A percentile compares a stretch with the other conserved stretches of the same genome.
Evolutionary conservation across 2,329 filamentous ascomycete species (phyloP).

Genomic region (Curvularia verruculosa): DNA sequence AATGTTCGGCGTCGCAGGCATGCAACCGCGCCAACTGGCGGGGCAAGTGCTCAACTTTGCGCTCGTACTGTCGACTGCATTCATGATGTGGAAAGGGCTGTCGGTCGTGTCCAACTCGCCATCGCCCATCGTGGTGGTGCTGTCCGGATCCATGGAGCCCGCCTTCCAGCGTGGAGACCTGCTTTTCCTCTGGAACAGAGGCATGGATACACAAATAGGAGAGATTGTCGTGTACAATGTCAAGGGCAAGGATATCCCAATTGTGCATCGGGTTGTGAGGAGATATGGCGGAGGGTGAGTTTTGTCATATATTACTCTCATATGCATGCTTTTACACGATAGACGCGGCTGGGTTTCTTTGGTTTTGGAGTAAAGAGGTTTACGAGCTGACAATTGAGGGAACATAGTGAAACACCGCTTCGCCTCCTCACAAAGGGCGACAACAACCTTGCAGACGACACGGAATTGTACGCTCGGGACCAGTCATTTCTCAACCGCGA

Average conservation of each 20-base stretch:
- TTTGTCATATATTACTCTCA: no score
- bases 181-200: constrained; percentile 76
- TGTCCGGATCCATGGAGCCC: constrained; percentile 83
- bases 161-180: constrained; percentile 81
- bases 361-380: no score
- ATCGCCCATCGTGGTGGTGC: constrained; percentile 78
- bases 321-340: no score
- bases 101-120: constrained; percentile 72
- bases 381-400: constrained; percentile 20
- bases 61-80: constrained; percentile 86
- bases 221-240: constrained; percentile 85
- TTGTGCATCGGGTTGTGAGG: constrained; percentile 90
- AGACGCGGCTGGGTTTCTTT: no score
- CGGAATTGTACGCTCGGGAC: constrained; percentile 82
- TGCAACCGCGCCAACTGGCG: constrained; percentile 80
- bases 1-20: constrained; percentile 59
- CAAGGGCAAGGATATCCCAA: constrained; percentile 92
- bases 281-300: constrained; percentile 65
- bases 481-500: constrained; percentile 84
- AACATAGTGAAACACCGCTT: constrained; percentile 54
- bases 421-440: constrained; percentile 94
- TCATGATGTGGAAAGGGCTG: constrained; percentile 91
- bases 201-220: constrained; percentile 67
- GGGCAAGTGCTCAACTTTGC: constrained; percentile 88
- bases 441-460: constrained; percentile 94